These are phyloP conservation scores for Malania oleifera DNA, from an alignment of 164 flowering plant species.

Conservation along the genomic window DNA sequence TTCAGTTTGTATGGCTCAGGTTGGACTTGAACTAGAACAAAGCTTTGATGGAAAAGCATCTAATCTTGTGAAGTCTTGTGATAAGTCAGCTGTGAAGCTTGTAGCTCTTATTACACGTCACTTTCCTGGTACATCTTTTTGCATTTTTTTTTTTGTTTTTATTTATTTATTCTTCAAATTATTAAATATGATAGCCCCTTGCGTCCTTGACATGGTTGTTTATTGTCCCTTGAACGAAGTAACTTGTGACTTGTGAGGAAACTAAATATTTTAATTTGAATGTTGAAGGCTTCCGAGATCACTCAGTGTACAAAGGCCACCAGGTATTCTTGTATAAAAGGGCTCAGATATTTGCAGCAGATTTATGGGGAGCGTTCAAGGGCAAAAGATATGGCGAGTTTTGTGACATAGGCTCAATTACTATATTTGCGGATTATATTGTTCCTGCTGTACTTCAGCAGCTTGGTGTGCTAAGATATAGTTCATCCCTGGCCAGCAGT, in stretches of 20 bases:
- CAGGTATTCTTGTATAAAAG: constrained; percentile 91
- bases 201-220: not conserved
- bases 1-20: constrained; percentile 32
- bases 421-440: constrained; percentile 92
- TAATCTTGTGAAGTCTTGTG: constrained; percentile 74
- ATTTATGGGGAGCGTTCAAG: constrained; percentile 92
- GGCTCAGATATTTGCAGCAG: constrained; percentile 98
- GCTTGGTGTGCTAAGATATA: constrained; percentile 84
- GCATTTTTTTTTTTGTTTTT: not conserved
- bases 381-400: constrained; percentile 87
- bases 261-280: constrained; percentile 3
- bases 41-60: constrained; percentile 85
- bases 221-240: not conserved
- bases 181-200: too few relatives aligned
- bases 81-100: constrained; percentile 79
- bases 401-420: constrained; percentile 61
- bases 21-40: constrained; percentile 74
- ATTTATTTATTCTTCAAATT: not conserved
- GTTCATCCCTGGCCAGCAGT: constrained; percentile 41
- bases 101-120: constrained; percentile 69
- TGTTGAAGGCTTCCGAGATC: constrained; percentile 81
- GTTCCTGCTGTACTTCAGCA: constrained; percentile 85
- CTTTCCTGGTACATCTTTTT: constrained; percentile 64
- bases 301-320: constrained; percentile 88
- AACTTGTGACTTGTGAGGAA: not conserved